These are phyloP conservation scores for Musa beccarii DNA, from an alignment of 176 grass and related monocot species.

Conservation along the genomic window DNA sequence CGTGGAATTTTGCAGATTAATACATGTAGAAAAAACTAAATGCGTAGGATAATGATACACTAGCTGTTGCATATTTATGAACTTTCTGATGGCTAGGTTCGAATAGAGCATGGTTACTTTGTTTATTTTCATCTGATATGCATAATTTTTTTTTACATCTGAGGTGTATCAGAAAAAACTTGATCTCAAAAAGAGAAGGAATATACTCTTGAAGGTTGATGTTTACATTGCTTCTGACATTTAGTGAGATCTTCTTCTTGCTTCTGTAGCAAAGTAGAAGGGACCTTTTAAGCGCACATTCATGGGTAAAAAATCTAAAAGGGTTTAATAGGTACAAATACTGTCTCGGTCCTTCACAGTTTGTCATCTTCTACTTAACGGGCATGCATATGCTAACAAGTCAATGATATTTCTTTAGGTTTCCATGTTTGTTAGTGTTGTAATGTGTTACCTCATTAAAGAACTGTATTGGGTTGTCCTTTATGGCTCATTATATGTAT, in stretches of 20 bases:
- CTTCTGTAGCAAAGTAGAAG: not conserved
- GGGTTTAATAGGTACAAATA: not conserved
- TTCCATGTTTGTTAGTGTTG: not conserved
- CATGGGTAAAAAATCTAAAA: not conserved
- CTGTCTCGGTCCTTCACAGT: no score
- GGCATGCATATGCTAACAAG: not conserved
- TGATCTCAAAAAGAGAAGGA: not conserved
- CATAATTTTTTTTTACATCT: not conserved
- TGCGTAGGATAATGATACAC: no score
- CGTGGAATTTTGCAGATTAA: no score
- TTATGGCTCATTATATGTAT: constrained; percentile 17
- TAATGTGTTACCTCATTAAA: not conserved
- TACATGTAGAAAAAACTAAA: no score
- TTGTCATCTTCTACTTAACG: no score
- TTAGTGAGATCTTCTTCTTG: not conserved
- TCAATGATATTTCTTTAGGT: not conserved
- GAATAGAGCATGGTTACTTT: not conserved
- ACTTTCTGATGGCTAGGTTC: not conserved
- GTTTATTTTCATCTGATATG: not conserved
- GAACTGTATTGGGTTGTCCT: not conserved
- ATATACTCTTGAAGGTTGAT: not conserved
- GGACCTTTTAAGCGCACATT: not conserved
- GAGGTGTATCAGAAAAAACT: not conserved
- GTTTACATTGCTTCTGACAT: not conserved
- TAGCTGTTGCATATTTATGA: not conserved